Base-by-base conservation (phyloP, 371 early-diverging fungal species). In the Rhizomucor pusillus region DNA sequence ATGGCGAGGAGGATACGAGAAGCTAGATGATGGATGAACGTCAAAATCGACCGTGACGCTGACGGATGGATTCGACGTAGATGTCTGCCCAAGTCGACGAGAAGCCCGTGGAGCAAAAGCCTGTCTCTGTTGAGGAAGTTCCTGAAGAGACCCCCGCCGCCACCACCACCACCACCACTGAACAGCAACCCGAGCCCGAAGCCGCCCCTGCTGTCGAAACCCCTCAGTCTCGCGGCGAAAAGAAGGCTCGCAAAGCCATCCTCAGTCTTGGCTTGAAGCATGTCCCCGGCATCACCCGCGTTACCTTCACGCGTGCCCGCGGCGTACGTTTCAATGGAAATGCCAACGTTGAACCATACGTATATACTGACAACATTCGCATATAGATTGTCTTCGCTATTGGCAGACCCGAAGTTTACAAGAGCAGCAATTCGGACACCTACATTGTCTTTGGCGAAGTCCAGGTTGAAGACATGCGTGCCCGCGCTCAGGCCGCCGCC, bases 371-470 rank as follows among this genome's bases (percentile, higher is more conserved):
- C n/a, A n/a, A n/a, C n/a, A n/a, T n/a, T n/a, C n/a, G n/a, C n/a
- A 43, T 43, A 14, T 63, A 87, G 81, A 80, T 88, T 67, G 84
- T 96, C 68, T 90, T 93, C 69, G 93, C 90, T 64, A 87, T 98
- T 67, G 66, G 82, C 66, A 75, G 85, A 60, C 95, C 98, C 52
- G 95, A 93, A 60, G 98, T 98, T 46, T 97, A 84, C 92, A 94
- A 90, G 85, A 86, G 86, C 68, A 70, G 75, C 60, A 82, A 82
- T 82, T 87, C 89, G 65, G 93, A 95, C 72, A 93, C 93, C 65
- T 94, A 94, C 87, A 86, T 96, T 63, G 94, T 98, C 61, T 95
- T 98, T 68, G 98, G 97, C 75, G 95, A 96, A 81, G 90, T 92
- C 60, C 84, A 89, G 63, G 77, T 86, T 51, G 97, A 97, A 73